A percentile compares a stretch with the other conserved stretches of the same genome.
Conservation (phyloP, 2,329 filamentous ascomycete species). For the Diaporthe citriasiana region DNA sequence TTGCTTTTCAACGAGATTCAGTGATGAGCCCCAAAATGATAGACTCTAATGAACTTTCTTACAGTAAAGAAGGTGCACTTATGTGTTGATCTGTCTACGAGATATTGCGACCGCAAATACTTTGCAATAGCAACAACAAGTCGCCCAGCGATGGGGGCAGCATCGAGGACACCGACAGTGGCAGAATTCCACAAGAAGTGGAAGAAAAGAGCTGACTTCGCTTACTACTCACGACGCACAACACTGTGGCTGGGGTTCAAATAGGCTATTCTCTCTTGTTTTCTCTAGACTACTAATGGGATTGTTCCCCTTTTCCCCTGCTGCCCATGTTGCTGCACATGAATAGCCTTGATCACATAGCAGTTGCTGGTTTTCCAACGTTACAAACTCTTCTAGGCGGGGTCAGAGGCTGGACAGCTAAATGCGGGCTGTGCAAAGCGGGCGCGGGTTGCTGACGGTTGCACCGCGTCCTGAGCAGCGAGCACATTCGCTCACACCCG, state of each 20-base stretch:
- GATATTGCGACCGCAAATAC: neutral
- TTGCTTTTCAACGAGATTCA: neutral
- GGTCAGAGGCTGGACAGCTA: neutral
- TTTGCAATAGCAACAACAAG: neutral
- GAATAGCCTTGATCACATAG: neutral
- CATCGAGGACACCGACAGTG: neutral
- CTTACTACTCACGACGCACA: neutral
- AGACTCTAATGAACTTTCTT: neutral
- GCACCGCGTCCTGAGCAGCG: slow-evolving; percentile 12
- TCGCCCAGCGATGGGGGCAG: neutral
- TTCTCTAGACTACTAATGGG: neutral
- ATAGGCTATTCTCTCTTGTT: too few species aligned
- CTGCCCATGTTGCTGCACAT: neutral
- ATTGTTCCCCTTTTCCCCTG: neutral
- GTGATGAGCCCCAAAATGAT: neutral
- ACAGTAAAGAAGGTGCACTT: neutral
- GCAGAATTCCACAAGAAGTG: neutral
- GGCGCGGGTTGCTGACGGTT: slow-evolving; percentile 26
- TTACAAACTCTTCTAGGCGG: neutral
- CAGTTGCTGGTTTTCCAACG: neutral
- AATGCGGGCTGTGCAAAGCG: slow-evolving; percentile 24
- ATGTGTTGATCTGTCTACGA: too few species aligned
- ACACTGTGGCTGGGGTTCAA: neutral
- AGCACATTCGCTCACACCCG: neutral
- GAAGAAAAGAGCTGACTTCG: neutral